Evolutionary conservation across 352 stramenopile species (phyloP), one percentile per base, ranked within the genome.

Genomic region (Pythium aristosporum): DNA sequence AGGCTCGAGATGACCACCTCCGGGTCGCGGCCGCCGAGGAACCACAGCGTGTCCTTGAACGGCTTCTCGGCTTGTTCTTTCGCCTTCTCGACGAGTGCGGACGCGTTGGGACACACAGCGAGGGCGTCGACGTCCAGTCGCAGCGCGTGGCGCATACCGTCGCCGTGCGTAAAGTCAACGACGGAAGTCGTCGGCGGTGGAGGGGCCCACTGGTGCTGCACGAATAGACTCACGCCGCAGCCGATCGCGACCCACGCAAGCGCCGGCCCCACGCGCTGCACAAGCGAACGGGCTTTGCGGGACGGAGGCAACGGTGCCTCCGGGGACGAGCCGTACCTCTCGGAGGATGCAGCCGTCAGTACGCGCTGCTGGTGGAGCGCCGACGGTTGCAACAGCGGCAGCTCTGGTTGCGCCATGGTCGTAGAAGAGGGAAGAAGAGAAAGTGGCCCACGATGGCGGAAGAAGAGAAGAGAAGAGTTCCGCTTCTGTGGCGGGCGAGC

Each of bases 1-100:
- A 92, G 47, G 18, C 67, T 56, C 18, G 78, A 73, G 28, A 82
- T 7, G n/a, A 87, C 25, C 28, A 82, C 51, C 69, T 88, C 77
- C 2, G 81, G 83, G 50, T 92, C 83, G 16, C 74, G 66, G 25
- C 83, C 83, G 5, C 72, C 71, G 41, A 92, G 74, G 61, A 91
- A 87, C 83, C 83, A 92, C 5, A 69, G 65, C 11, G 69, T 57
- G 18, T 77, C 70, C 55, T 90, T 88, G 58, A 70, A 72, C 25
- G 66, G 48, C 15, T 53, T 34, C 34, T 63, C 46, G 18, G 50
- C 25, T 66, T 74, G 18, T 39, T 39, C 34, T 39, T 39, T 65
- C 3, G 51, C 61, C 39, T 63, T 64, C 36, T 64, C 63, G 5
- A 57, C 48, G 16, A 64, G 32, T 2, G 50, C 32, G 23, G 74